phyloP scores from a whole-genome alignment of 441 rosid species.

The Iberis amara region DNA sequence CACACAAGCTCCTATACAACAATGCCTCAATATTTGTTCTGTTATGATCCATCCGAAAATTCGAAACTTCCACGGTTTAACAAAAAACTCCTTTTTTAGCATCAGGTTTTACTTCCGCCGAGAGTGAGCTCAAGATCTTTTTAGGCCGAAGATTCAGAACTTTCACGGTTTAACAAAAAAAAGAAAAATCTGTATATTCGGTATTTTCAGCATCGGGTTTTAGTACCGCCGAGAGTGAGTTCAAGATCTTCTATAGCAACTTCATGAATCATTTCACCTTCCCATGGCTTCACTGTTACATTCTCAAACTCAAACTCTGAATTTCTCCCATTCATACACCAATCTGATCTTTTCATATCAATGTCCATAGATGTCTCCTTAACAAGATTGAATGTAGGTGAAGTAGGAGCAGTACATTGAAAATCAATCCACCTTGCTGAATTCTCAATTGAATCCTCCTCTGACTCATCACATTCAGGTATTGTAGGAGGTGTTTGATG shows the following conservation, averaged over 20 bases:
- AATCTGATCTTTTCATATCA: constrained; percentile 36
- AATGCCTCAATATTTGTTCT: no score
- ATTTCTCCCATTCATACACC: constrained; percentile 38
- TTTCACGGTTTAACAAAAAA: no score
- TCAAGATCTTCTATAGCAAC: constrained; percentile 63
- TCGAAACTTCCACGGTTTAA: no score
- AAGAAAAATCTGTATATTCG: no score
- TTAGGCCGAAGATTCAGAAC: no score
- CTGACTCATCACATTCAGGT: constrained; percentile 59
- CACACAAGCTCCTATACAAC: no score
- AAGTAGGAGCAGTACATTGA: constrained; percentile 50
- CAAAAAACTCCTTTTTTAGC: no score
- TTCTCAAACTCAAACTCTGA: constrained; percentile 65
- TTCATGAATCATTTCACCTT: constrained; percentile 74
- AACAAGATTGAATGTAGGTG: constrained; percentile 71
- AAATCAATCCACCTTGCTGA: constrained; percentile 53
- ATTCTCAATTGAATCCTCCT: constrained; percentile 48
- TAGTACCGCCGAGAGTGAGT: constrained; percentile 39
- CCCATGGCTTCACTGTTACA: constrained; percentile 65
- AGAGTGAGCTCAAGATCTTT: no score
- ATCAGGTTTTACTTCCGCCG: no score
- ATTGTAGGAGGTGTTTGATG: constrained; percentile 54
- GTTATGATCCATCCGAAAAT: no score
- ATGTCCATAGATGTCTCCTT: constrained; percentile 36
- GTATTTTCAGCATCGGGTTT: constrained; percentile 28